A percentile compares a stretch with the other conserved stretches of the same genome.
These are phyloP conservation scores for Globisporangium okanoganense DNA, from an alignment of 352 stramenopile species.

Conservation along the genomic window DNA sequence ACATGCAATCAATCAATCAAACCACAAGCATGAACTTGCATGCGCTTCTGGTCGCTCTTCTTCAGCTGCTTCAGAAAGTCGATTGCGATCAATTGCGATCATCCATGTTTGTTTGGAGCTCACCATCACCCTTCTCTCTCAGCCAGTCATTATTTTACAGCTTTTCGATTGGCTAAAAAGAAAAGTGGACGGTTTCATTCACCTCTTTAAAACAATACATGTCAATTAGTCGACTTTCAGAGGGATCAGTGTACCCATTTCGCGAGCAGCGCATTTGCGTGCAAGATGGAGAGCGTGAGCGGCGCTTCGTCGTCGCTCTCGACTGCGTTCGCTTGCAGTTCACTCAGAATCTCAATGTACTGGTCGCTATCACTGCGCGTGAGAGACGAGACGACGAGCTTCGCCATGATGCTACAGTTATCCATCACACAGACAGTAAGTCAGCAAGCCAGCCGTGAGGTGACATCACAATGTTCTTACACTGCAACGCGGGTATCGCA, in stretches of 20 bases:
- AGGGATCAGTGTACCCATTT: slow-evolving; percentile 3
- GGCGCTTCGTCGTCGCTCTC: slow-evolving; percentile 32
- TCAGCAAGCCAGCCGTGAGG: neutral
- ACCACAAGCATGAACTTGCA: neutral
- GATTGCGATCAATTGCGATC: neutral
- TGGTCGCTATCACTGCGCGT: slow-evolving; percentile 23
- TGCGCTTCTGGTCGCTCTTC: neutral
- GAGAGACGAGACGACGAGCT: slow-evolving; percentile 25
- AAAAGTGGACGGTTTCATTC: neutral
- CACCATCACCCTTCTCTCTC: slow-evolving; percentile 1
- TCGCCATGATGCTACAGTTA: slow-evolving; percentile 32
- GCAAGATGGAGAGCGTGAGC: slow-evolving; percentile 35
- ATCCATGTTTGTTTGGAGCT: neutral
- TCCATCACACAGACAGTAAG: neutral
- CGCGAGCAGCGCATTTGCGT: slow-evolving; percentile 14
- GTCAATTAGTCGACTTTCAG: neutral
- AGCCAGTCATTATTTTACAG: slow-evolving; percentile 3
- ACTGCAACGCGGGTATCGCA: slow-evolving; percentile 47
- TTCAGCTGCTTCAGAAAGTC: neutral
- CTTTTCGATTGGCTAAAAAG: neutral
- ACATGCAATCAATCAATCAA: slow-evolving; percentile 1
- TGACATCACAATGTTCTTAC: slow-evolving; percentile 19
- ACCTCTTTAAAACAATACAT: slow-evolving; percentile 1
- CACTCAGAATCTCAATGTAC: slow-evolving; percentile 32
- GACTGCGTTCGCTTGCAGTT: slow-evolving; percentile 37